A percentile compares a stretch with the other conserved stretches of the same genome.
Evolutionary conservation across 192 early-diverging fungal species (phyloP).

Genomic region (Coemansia sp.): DNA sequence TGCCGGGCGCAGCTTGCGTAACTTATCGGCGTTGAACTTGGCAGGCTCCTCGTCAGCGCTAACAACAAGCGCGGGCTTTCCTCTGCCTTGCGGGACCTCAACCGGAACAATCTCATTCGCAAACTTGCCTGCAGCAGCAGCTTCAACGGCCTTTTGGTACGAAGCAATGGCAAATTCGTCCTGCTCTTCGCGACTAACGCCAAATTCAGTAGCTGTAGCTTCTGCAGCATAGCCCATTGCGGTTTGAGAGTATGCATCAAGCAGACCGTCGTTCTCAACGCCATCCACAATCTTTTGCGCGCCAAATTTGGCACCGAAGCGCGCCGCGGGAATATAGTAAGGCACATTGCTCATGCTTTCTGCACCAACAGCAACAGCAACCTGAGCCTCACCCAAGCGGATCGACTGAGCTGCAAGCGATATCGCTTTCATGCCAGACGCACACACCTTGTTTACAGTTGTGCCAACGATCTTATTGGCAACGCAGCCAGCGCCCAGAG

Average conservation of each 20-base stretch:
- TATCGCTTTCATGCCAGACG: conserved; percentile 79
- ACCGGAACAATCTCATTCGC: conserved; percentile 70
- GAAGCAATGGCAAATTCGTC: conserved; percentile 72
- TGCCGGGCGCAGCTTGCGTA: conserved; percentile 82
- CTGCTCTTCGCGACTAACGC: conserved; percentile 77
- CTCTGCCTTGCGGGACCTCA: conserved; percentile 64
- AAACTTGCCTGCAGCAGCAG: conserved; percentile 60
- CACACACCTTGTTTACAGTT: conserved; percentile 83
- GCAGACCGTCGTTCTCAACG: conserved; percentile 71
- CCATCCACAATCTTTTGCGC: conserved; percentile 71
- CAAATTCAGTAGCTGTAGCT: conserved; percentile 72
- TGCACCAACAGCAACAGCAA: conserved; percentile 71
- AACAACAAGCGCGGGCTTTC: conserved; percentile 62
- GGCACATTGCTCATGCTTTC: conserved; percentile 85
- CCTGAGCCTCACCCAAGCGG: conserved; percentile 66
- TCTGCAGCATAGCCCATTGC: conserved; percentile 82
- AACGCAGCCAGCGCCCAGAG: conserved; percentile 69
- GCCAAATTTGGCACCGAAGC: conserved; percentile 77
- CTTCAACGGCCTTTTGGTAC: conserved; percentile 74
- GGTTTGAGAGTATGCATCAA: conserved; percentile 70
- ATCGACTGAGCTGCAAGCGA: conserved; percentile 73
- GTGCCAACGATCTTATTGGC: conserved; percentile 60
- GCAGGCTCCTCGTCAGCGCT: conserved; percentile 62
- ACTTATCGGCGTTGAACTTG: conserved; percentile 80
- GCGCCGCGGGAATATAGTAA: conserved; percentile 75